Conservation (phyloP, 805 yeast species). For the Yarrowia osloensis region DNA sequence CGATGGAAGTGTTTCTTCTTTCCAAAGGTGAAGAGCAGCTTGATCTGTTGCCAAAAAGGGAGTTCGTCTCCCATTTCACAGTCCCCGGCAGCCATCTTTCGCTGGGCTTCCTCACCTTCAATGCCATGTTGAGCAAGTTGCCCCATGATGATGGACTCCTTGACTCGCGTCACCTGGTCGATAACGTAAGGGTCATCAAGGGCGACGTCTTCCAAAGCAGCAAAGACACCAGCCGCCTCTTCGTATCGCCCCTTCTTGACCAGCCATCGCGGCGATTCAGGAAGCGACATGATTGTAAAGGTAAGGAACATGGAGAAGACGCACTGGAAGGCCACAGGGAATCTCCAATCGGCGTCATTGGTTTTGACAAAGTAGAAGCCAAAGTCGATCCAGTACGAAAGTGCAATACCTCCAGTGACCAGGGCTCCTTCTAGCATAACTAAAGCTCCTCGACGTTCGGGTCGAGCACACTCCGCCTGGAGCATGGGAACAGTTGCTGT, state of each 20-base stretch:
- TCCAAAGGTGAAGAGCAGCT: constrained; percentile 11
- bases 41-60: constrained; percentile 3
- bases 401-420: constrained; percentile 72
- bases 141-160: neutral
- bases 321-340: constrained; percentile 73
- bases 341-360: constrained; percentile 66
- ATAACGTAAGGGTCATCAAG: constrained; percentile 2
- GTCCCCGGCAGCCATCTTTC: neutral
- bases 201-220: constrained; percentile 4
- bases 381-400: constrained; percentile 53
- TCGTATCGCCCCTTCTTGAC: constrained; percentile 63
- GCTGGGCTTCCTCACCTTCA: neutral
- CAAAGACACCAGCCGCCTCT: constrained; percentile 47
- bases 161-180: neutral
- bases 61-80: neutral
- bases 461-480: constrained; percentile 73
- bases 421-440: constrained; percentile 72
- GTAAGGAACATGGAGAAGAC: constrained; percentile 59
- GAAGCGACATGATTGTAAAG: constrained; percentile 61
- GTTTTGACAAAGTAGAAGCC: constrained; percentile 56
- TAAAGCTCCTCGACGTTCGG: constrained; percentile 66
- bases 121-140: neutral
- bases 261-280: constrained; percentile 86
- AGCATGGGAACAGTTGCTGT: constrained; percentile 84
- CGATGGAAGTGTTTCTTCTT: constrained; percentile 28